These are phyloP conservation scores for Sindora glabra DNA, from an alignment of 306 rosid genomes.

Conservation along the genomic window DNA sequence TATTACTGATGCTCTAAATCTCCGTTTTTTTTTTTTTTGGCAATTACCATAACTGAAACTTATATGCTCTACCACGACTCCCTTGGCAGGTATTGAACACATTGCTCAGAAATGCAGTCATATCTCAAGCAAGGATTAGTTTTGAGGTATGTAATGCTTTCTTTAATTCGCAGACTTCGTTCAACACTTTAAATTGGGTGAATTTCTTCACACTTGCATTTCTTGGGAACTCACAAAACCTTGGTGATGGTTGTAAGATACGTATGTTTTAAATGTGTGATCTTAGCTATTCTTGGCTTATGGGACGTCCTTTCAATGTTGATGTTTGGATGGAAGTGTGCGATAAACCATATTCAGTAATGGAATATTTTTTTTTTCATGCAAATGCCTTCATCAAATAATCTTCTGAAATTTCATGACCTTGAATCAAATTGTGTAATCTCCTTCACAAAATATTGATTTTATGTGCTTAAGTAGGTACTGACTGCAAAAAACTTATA, in stretches of 20 bases:
- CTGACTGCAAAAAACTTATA: neutral
- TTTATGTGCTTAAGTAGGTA: neutral
- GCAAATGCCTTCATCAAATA: too few relatives aligned
- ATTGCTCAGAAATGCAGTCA: constrained; percentile 70
- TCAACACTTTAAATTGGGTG: neutral
- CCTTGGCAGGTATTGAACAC: constrained; percentile 75
- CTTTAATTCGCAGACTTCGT: neutral
- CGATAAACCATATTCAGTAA: too few relatives aligned
- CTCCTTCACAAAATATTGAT: neutral
- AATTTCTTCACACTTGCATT: too few relatives aligned
- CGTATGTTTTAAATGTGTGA: too few relatives aligned
- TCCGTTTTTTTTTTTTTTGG: neutral
- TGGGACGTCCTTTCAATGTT: too few relatives aligned
- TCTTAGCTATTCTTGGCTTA: too few relatives aligned
- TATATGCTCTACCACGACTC: neutral
- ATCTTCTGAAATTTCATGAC: neutral
- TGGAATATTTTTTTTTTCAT: too few relatives aligned
- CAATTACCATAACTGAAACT: neutral
- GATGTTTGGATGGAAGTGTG: too few relatives aligned
- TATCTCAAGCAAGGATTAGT: constrained; percentile 61
- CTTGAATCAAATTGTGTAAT: neutral
- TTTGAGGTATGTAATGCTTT: constrained; percentile 54
- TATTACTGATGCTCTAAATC: neutral
- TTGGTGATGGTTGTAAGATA: too few relatives aligned
- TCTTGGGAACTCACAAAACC: too few relatives aligned